These are phyloP conservation scores for Leishmania mexicana DNA, from an alignment of 208 protist species.

Conservation along the genomic window DNA sequence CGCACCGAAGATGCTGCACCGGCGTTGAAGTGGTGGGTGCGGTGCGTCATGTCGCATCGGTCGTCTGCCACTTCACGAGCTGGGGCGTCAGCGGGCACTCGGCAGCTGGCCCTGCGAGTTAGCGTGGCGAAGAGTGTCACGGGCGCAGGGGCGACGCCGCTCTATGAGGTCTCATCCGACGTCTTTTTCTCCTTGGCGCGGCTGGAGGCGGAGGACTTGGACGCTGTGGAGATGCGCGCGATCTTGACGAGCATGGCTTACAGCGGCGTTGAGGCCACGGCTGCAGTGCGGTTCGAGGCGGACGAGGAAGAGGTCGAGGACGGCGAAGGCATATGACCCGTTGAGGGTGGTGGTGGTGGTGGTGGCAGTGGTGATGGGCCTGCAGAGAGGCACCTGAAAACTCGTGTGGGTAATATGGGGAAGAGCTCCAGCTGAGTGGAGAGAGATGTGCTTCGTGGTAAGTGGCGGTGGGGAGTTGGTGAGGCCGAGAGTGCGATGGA, in stretches of 20 bases:
- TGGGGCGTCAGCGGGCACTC: slow-evolving; percentile 3
- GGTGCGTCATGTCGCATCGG: slow-evolving; percentile 19
- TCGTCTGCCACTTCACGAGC: background rate
- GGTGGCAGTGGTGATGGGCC: background rate
- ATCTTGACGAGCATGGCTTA: slow-evolving; percentile 38
- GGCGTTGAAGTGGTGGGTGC: slow-evolving; percentile 30
- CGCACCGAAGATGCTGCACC: background rate
- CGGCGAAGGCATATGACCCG: background rate
- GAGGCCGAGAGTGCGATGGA: background rate
- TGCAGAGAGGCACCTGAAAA: background rate
- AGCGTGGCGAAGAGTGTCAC: background rate
- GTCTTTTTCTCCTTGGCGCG: slow-evolving; percentile 34
- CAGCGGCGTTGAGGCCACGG: slow-evolving; percentile 28
- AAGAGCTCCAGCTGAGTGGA: background rate
- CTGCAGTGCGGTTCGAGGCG: slow-evolving; percentile 31
- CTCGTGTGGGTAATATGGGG: background rate
- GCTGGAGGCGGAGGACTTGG: slow-evolving; percentile 38
- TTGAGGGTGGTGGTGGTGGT: background rate
- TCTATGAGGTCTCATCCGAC: slow-evolving; percentile 13
- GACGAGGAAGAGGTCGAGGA: slow-evolving; percentile 8
- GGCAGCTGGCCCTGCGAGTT: slow-evolving; percentile 38
- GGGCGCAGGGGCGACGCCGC: background rate
- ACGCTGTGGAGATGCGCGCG: slow-evolving; percentile 39
- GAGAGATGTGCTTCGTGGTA: background rate
- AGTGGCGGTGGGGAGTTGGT: background rate